Evolutionary conservation across 2,329 filamentous ascomycete species (phyloP).

Genomic region (Zymoseptoria pseudotritici): DNA sequence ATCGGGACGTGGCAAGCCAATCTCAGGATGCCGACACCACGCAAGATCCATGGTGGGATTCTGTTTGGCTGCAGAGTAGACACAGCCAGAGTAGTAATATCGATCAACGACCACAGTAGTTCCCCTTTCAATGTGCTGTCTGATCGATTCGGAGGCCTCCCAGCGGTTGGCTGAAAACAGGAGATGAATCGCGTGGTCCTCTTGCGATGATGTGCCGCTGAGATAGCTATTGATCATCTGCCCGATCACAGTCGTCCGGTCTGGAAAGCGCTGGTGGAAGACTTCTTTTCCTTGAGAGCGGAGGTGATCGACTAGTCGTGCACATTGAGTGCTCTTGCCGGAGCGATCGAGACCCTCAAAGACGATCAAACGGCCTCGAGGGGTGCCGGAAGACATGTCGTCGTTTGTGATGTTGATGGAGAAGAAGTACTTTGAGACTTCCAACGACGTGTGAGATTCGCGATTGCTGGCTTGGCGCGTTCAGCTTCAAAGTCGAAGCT

Average conservation of each 20-base stretch:
- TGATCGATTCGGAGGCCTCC: slow-evolving; percentile 52
- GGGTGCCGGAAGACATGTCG: not conserved
- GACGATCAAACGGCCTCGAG: slow-evolving; percentile 63
- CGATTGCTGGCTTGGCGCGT: not conserved
- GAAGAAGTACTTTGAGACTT: not conserved
- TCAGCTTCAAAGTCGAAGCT: not conserved
- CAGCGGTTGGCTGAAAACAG: slow-evolving; percentile 87
- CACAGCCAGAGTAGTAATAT: slow-evolving; percentile 90
- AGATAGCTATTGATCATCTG: slow-evolving; percentile 82
- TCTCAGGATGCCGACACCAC: slow-evolving; percentile 80
- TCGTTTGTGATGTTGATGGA: not conserved
- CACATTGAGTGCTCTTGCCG: slow-evolving; percentile 87
- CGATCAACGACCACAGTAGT: slow-evolving; percentile 78
- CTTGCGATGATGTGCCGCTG: slow-evolving; percentile 61
- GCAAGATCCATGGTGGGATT: slow-evolving; percentile 60
- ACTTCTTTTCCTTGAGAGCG: slow-evolving; percentile 44
- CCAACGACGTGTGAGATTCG: not conserved
- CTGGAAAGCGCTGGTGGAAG: slow-evolving; percentile 60
- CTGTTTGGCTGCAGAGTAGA: slow-evolving; percentile 84
- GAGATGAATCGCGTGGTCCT: slow-evolving; percentile 84
- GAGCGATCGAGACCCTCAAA: slow-evolving; percentile 85
- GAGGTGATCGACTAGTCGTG: slow-evolving; percentile 53
- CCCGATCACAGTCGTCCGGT: slow-evolving; percentile 76
- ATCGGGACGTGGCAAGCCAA: slow-evolving; percentile 81
- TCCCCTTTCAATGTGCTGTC: slow-evolving; percentile 50